Evolutionary conservation across 2,329 filamentous ascomycete species (phyloP).

Genomic region (Venturia carpophila): DNA sequence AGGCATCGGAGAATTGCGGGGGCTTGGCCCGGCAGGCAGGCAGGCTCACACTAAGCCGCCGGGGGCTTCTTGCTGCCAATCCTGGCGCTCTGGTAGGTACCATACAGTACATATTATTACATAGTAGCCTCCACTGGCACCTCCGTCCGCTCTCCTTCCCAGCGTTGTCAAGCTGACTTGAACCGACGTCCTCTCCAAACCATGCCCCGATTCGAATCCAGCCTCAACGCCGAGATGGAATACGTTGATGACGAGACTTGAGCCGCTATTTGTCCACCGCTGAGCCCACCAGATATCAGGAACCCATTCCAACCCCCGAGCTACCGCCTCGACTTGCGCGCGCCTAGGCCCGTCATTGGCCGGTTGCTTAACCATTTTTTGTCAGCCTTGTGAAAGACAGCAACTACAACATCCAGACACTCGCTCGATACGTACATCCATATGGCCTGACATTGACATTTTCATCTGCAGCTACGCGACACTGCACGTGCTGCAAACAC

Average conservation of each 20-base stretch:
- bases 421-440: neutral
- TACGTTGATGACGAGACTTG: conserved; percentile 5
- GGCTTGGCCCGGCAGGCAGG: neutral
- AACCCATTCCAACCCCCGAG: neutral
- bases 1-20: neutral
- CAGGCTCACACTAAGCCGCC: too few species aligned
- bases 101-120: too few species aligned
- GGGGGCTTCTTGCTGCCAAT: too few species aligned
- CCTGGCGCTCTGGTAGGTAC: neutral
- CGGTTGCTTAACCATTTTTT: neutral
- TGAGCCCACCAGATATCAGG: neutral
- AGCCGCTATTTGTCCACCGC: neutral
- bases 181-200: neutral
- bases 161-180: neutral
- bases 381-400: neutral
- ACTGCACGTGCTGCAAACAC: neutral
- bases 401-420: neutral
- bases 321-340: neutral
- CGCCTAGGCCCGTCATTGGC: neutral
- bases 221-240: neutral
- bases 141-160: neutral
- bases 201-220: neutral
- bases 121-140: neutral
- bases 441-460: conserved; percentile 1
- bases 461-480: neutral